Evolutionary conservation across 2,329 filamentous ascomycete species (phyloP).

Genomic region (Fusarium sp.): DNA sequence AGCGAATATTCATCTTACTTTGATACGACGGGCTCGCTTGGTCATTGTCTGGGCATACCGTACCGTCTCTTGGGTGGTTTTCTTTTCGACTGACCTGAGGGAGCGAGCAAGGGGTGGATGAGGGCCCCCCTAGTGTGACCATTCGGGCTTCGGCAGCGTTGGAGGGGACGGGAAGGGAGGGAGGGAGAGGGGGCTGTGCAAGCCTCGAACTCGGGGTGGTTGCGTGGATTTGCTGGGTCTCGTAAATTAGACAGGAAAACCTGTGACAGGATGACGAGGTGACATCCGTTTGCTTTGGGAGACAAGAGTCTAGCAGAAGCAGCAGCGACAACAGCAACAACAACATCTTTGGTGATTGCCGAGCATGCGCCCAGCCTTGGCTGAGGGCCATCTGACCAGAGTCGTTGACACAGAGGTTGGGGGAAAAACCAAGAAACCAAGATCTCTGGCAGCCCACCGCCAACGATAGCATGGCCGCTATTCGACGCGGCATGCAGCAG

Average conservation of each 20-base stretch:
- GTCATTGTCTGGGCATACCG: not conserved
- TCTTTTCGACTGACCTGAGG: not conserved
- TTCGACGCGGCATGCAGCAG: not conserved
- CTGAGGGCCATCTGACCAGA: constrained; percentile 11
- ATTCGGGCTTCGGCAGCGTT: constrained; percentile 32
- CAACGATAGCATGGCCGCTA: constrained; percentile 9
- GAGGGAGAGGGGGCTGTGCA: constrained; percentile 33
- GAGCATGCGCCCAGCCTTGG: constrained; percentile 20
- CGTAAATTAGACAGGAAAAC: constrained; percentile 33
- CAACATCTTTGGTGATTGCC: not conserved
- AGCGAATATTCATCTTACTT: not conserved
- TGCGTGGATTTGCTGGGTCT: constrained; percentile 3
- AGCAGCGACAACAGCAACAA: not conserved
- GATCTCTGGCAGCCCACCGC: not conserved
- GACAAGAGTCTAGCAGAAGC: not conserved
- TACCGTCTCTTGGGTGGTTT: not conserved
- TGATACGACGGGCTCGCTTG: not conserved
- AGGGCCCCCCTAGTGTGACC: constrained; percentile 4
- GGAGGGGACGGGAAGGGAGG: constrained; percentile 15
- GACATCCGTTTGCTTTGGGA: not conserved
- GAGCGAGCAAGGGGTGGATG: constrained; percentile 8
- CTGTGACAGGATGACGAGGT: constrained; percentile 17
- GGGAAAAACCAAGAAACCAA: not conserved
- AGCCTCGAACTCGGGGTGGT: constrained; percentile 18
- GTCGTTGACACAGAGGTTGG: constrained; percentile 22